Base-by-base conservation (phyloP, 352 stramenopile genomes). In the Globisporangium okanoganense region DNA sequence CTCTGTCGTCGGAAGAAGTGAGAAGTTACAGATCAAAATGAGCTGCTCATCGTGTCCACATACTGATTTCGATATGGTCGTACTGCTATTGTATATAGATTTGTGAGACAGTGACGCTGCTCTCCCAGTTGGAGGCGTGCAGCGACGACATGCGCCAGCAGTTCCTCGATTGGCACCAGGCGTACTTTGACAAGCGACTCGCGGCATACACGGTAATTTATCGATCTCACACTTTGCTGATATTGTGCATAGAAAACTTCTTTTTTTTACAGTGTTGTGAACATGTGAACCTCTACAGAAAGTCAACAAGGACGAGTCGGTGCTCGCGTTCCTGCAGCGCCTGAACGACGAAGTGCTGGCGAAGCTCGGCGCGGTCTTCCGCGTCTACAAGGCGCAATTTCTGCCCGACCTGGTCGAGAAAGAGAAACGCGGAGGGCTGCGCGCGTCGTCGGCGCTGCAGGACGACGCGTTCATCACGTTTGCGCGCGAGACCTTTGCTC, bases 121-220 rank as follows among this genome's bases (percentile, higher is more conserved):
- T 95, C 35, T 55, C 78, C 38, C 74, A 93, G 47, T 58, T 95
- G 38, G 80, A 83, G 16, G 76, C 74, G 5, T 91, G 82, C 65
- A 87, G 70, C 29, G 72, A 89, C 22, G 78, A 93, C 31, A 88
- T 91, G 62, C 85, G 82, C 5, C 80, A 92, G 56, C 86, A 92
- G 41, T 95, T 94, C 66, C 64, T 95, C 9, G 77, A 92, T 40
- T 95, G 86, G 86, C 82, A 95, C 50, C 79, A 92, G 54, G 38
- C 58, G 27, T 86, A 90, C 61, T 92, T 95, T 71, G 71, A 85
- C 10, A 72, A 74, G 43, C 64, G 61, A 18, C 58, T 91, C n/a
- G 65, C 65, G 35, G 56, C 62, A 24, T 90, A 83, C 67, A 76
- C 83, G 63, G 78, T 87, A 69, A 25, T 44, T 12, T 12, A n/a